Base-by-base conservation (phyloP, 257 asterid species). In the Gentiana dahurica region DNA sequence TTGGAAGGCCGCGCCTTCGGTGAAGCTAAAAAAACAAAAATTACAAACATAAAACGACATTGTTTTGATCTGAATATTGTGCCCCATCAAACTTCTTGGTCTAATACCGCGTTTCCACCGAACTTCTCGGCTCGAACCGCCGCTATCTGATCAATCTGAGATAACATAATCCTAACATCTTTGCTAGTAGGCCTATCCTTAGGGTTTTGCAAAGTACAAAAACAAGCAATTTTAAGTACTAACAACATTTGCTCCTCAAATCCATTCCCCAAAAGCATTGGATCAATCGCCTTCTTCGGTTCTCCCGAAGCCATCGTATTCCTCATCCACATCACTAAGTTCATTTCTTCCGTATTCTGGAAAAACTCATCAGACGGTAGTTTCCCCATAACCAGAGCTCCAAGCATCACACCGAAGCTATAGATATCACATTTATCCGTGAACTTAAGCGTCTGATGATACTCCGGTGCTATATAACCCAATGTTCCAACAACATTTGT, bases 391-490 rank as follows among this genome's bases (percentile, higher is more conserved):
- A 80, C 79, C 15, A 89, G 57, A 51, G 58, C 73, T 8, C 81
- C 95, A 54, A 89, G 49, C 41, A 86, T 53, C n/a, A 89, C 86
- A 3, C 95, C 95, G 1, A 83, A 89, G 67, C 95, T 89, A 61
- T 66, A 89, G 11, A 89, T 74, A 15, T 91, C 98, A 3, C 96
- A 91, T 75, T 87, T 91, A 12, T 86, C 96, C 1, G 96, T 86
- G 62, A 87, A 87, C 77, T 82, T 82, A 1, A 68, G 53, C 37
- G 94, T 88, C 66, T 81, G 94, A 13, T 91, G 54, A 60, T 84
- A 90, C 78, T 87, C 95, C 0, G 94, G 97, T 0, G 97, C 96
- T 0, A 90, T 90, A 72, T 82, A 91, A 5, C 96, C 98, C 1
- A 68, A 70, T 0, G 98, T 91, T 11, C 98, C 96, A 0, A 91